Conservation (phyloP, 805 yeast genomes). For the Millerozyma acaciae region DNA sequence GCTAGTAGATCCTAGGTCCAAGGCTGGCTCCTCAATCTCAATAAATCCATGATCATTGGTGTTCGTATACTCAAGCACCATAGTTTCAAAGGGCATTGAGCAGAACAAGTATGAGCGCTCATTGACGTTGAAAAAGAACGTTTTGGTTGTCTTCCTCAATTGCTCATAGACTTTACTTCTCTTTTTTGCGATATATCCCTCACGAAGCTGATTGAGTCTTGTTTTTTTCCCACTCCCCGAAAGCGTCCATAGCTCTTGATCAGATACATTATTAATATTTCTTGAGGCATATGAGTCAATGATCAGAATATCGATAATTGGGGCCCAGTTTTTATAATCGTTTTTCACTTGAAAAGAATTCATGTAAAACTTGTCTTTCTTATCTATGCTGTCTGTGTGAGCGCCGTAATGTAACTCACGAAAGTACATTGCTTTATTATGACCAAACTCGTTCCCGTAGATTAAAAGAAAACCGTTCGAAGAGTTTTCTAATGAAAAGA, state of each 20-base stretch:
- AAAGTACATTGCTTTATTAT: constrained; percentile 33
- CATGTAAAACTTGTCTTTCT: constrained; percentile 10
- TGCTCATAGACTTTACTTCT: constrained; percentile 23
- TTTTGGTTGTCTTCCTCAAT: constrained; percentile 25
- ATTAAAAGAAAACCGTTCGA: constrained; percentile 19
- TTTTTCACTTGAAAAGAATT: constrained; percentile 20
- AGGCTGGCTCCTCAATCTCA: constrained; percentile 20
- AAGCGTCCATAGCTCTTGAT: constrained; percentile 43
- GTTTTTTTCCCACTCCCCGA: constrained; percentile 34
- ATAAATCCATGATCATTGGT: constrained; percentile 19
- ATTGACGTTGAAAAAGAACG: constrained; percentile 15
- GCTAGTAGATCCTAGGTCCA: constrained; percentile 15
- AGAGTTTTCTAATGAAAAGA: constrained; percentile 24
- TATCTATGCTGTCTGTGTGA: constrained; percentile 1
- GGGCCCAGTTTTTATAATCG: constrained; percentile 46
- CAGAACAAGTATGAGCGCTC: constrained; percentile 26
- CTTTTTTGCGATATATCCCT: constrained; percentile 28
- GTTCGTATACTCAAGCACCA: constrained; percentile 28
- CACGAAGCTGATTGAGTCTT: constrained; percentile 27
- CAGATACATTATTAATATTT: constrained; percentile 12
- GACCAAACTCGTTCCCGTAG: constrained; percentile 41
- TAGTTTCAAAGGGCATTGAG: constrained; percentile 35
- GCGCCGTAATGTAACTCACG: constrained; percentile 18
- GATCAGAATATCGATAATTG: constrained; percentile 38
- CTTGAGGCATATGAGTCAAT: constrained; percentile 24